Percentiles rank a stretch among this genome's conserved stretches.
Conservation (phyloP, 2,329 filamentous ascomycete genomes). For the Colletotrichum scovillei region DNA sequence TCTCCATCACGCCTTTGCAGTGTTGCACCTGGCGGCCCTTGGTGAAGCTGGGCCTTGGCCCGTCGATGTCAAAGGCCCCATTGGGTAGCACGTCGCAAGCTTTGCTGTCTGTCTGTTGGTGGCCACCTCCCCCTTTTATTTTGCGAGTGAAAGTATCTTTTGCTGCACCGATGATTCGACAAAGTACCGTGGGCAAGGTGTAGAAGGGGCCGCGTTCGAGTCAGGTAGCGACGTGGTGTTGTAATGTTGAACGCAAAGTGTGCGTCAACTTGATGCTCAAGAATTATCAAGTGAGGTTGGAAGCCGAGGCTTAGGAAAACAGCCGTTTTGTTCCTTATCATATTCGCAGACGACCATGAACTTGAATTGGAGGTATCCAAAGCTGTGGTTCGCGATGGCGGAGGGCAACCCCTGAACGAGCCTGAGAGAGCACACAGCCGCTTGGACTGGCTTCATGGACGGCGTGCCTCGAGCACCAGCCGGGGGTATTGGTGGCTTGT, state of each 20-base stretch:
- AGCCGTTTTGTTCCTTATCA: not conserved
- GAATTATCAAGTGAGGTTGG: not conserved
- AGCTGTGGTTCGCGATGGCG: slow-evolving; percentile 14
- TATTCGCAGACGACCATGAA: not conserved
- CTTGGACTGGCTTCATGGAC: not conserved
- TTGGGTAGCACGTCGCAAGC: slow-evolving; percentile 32
- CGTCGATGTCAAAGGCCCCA: slow-evolving; percentile 28
- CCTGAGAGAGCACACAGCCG: slow-evolving; percentile 14
- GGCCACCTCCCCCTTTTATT: slow-evolving; percentile 7
- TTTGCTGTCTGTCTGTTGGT: slow-evolving; percentile 13
- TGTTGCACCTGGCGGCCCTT: slow-evolving; percentile 23
- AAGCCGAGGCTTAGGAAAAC: not conserved
- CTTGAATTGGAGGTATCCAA: not conserved
- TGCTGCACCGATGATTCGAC: slow-evolving; percentile 23
- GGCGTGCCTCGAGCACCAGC: not conserved
- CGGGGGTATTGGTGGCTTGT: slow-evolving; percentile 17
- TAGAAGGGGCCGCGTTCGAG: slow-evolving; percentile 17
- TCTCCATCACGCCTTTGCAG: slow-evolving; percentile 29
- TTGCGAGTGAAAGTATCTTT: slow-evolving; percentile 21
- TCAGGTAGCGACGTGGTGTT: slow-evolving; percentile 1
- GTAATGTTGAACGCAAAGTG: not conserved
- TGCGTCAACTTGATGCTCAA: not conserved
- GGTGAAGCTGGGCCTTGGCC: slow-evolving; percentile 18
- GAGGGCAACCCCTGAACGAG: slow-evolving; percentile 13
- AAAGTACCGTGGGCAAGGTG: not conserved